phyloP scores from a whole-genome alignment of 2,329 filamentous ascomycete species.

The Cladosporium sphaerospermum region DNA sequence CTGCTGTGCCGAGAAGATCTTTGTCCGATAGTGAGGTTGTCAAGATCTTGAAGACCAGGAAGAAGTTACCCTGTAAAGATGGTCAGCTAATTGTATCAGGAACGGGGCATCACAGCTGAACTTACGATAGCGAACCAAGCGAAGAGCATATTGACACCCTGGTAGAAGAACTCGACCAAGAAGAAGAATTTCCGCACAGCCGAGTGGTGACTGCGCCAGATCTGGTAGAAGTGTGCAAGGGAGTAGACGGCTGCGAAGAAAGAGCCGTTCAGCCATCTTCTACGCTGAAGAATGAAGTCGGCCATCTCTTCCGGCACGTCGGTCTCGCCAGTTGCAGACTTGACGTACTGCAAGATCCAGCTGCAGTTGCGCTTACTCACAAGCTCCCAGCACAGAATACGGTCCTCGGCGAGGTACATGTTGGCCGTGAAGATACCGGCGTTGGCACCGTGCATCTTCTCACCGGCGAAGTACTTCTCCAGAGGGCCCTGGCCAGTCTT shows the following conservation, averaged over 20 bases:
- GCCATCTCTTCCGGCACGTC: constrained; percentile 93
- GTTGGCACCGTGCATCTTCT: constrained; percentile 88
- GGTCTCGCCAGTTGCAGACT: constrained; percentile 92
- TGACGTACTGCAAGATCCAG: constrained; percentile 97
- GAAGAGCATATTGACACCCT: constrained; percentile 94
- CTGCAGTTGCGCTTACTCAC: constrained; percentile 96
- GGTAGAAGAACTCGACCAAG: constrained; percentile 87
- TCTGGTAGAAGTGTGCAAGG: constrained; percentile 89
- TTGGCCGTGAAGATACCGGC: constrained; percentile 97
- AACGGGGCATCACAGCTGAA: constrained; percentile 7
- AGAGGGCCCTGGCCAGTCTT: constrained; percentile 88
- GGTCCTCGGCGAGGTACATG: constrained; percentile 98
- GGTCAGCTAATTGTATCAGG: neutral
- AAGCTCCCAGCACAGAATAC: constrained; percentile 97
- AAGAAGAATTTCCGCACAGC: constrained; percentile 82
- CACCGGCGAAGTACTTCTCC: constrained; percentile 94
- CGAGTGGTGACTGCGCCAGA: constrained; percentile 89
- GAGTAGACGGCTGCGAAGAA: constrained; percentile 98
- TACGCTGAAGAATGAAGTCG: constrained; percentile 89
- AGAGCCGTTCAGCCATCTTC: constrained; percentile 95
- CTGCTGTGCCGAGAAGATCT: constrained; percentile 66
- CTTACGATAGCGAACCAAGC: constrained; percentile 89
- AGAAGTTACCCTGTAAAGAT: constrained; percentile 73
- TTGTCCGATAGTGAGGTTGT: constrained; percentile 72
- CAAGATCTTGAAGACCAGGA: constrained; percentile 95